Percentiles rank a stretch among this genome's conserved stretches.
phyloP scores from a whole-genome alignment of 1,284 basidiomycete species.

The Ceratobasidium sp. region DNA sequence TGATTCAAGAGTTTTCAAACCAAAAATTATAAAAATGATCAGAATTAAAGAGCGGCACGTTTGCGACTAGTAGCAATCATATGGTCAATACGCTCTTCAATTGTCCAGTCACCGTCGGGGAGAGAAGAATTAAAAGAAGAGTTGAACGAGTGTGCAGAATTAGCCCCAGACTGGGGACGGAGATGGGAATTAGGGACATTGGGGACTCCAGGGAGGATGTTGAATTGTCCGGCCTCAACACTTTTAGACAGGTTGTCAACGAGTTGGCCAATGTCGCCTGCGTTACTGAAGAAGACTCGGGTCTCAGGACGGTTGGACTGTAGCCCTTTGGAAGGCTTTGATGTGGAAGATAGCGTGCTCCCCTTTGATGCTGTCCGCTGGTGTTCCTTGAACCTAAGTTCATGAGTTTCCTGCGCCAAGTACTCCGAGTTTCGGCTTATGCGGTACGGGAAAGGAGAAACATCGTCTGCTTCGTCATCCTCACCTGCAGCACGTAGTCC shows the following conservation, averaged over 20 bases:
- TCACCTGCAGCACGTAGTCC: conserved; percentile 68
- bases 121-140: conserved; percentile 61
- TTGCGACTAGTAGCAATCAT: conserved; percentile 64
- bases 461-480: conserved; percentile 64
- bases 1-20: conserved; percentile 40
- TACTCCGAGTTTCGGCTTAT: conserved; percentile 79
- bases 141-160: conserved; percentile 42
- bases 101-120: conserved; percentile 52
- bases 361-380: conserved; percentile 70
- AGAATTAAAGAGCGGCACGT: conserved; percentile 49
- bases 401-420: conserved; percentile 56
- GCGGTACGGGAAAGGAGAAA: conserved; percentile 72
- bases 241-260: conserved; percentile 82
- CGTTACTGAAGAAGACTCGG: conserved; percentile 76
- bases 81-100: conserved; percentile 78
- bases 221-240: conserved; percentile 82
- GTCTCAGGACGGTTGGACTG: conserved; percentile 38
- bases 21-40: conserved; percentile 56
- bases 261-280: conserved; percentile 78
- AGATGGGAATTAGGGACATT: conserved; percentile 1
- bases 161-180: conserved; percentile 35
- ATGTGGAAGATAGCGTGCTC: conserved; percentile 59
- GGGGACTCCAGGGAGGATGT: conserved; percentile 55
- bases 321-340: conserved; percentile 16
- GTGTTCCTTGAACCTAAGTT: conserved; percentile 76